Evolutionary conservation across 176 grass and related monocot genomes (phyloP).

Genomic region (Canna indica): DNA sequence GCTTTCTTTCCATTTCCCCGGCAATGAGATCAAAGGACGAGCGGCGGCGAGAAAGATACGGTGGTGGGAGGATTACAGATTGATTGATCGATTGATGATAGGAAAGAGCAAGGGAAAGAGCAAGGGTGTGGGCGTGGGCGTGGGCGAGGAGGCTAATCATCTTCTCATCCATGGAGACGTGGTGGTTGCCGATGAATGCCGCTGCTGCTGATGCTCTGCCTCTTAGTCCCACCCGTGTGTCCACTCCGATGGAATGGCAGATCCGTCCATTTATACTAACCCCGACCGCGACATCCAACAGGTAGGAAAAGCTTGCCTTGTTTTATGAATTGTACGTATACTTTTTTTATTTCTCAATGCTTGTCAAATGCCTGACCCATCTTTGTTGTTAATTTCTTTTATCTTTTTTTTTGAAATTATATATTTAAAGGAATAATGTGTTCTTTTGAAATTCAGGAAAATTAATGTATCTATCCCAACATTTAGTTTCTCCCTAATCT

Average conservation of each 20-base stretch:
- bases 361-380: constrained; percentile 48
- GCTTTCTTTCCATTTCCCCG: too few species aligned
- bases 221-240: background rate
- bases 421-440: too few species aligned
- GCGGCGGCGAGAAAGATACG: background rate
- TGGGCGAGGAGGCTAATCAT: constrained; percentile 2
- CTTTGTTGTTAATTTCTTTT: background rate
- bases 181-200: constrained; percentile 2
- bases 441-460: too few species aligned
- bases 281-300: constrained; percentile 37
- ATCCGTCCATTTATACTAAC: constrained; percentile 39
- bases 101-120: constrained; percentile 21
- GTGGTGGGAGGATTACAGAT: constrained; percentile 19
- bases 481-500: too few species aligned
- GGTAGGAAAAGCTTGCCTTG: background rate
- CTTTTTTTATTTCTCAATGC: background rate
- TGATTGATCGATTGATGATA: constrained; percentile 37
- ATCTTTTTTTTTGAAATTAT: too few species aligned
- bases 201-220: constrained; percentile 25
- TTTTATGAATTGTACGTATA: background rate
- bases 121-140: too few species aligned
- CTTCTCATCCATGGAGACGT: constrained; percentile 32
- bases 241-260: constrained; percentile 51
- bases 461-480: too few species aligned
- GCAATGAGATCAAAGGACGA: background rate